Evolutionary conservation across 129 eudicot species (phyloP), one percentile per base, ranked within the genome.

Genomic region (Saposhnikovia divaricata): DNA sequence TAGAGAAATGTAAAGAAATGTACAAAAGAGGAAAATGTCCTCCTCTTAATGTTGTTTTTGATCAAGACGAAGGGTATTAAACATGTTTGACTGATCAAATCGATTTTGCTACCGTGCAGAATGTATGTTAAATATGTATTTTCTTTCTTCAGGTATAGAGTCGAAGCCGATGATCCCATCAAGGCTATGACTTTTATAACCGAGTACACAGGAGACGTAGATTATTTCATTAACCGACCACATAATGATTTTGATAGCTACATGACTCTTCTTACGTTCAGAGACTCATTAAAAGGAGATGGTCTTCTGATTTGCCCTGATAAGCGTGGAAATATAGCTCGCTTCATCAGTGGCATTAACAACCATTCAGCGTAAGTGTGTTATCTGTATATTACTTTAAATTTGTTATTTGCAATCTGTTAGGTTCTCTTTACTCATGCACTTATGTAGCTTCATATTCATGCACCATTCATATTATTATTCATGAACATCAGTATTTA

Each of bases 121-220:
- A 40, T 43, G 2, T 12, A n/a, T 37, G 21, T 0, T 31, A 14
- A 27, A 37, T 47, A 42, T 81, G 4, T 19, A 5, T 34, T 72
- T 15, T 39, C 21, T 61, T 15, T n/a, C 23, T 61, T 76, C 77
- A 94, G 98, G 28, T 93, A 85, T 77, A 86, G 91, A 8, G 88
- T 93, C 44, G 82, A 93, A 80, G 96, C 89, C 25, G 96, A 93
- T 81, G 92, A 80, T 48, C 88, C 88, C 0, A 93, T 90, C 75
- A 90, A 85, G 83, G 89, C 89, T 73, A 34, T 90, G 85, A 90
- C 96, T 8, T 79, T 90, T 76, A 72, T 93, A 3, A 80, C 93
- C 0, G 98, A 93, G 79, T 94, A 94, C 48, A 61, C 85, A 1
- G 97, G 98, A 57, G 97, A 94, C 21, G 98, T 94, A 14, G 98